Evolutionary conservation across 192 early-diverging fungal genomes (phyloP).

Genomic region (Dissophora globulifera): DNA sequence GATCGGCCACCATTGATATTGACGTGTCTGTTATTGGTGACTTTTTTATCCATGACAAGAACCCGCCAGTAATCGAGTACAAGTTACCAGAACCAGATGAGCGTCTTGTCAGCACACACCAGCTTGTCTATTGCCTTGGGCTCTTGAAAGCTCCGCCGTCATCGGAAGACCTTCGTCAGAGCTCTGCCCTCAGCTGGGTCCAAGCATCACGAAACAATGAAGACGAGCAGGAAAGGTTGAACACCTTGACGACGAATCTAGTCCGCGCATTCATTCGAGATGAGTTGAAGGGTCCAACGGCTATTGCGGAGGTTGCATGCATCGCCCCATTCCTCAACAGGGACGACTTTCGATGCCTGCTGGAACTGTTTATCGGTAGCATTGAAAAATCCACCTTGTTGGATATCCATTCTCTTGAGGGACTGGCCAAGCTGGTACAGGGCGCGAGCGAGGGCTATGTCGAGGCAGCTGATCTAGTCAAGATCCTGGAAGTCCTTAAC

Average conservation of each 20-base stretch:
- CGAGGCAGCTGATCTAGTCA: neutral
- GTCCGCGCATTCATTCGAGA: neutral
- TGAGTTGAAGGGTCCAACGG: neutral
- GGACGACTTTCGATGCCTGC: neutral
- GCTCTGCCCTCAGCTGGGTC: neutral
- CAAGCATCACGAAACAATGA: neutral
- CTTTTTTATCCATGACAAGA: neutral
- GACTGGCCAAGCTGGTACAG: neutral
- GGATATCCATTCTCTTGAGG: neutral
- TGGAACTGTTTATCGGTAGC: neutral
- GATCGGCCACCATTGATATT: neutral
- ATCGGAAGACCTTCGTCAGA: neutral
- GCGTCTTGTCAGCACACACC: neutral
- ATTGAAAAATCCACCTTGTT: neutral
- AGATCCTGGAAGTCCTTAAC: neutral
- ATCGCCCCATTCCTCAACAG: neutral
- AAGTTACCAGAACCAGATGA: neutral
- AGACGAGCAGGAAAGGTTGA: conserved; percentile 1
- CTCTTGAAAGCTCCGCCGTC: neutral
- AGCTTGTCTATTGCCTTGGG: neutral
- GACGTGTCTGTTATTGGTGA: no score
- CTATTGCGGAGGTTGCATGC: neutral
- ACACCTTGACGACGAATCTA: neutral
- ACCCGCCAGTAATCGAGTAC: neutral
- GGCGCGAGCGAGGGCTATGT: neutral